Evolutionary conservation across 768 basidiomycete species (phyloP).

Genomic region (Auricularia auricula-judae): DNA sequence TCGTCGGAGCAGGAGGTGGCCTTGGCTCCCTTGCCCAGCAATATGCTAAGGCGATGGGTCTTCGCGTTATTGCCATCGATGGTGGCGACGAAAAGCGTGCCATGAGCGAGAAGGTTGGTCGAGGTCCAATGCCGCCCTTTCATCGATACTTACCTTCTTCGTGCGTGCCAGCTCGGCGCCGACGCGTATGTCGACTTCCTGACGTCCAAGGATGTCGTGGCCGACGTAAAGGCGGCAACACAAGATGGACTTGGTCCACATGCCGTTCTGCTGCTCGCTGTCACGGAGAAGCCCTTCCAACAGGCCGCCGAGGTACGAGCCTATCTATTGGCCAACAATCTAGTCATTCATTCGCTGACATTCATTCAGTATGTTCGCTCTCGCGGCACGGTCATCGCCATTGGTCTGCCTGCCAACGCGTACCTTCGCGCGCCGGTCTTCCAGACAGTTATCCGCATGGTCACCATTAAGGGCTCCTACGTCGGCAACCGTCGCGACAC

Average conservation of each 20-base stretch:
- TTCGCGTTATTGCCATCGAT: conserved; percentile 75
- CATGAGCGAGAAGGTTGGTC: conserved; percentile 26
- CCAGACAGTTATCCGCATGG: conserved; percentile 57
- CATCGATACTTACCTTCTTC: too few species aligned
- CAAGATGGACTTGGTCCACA: conserved; percentile 59
- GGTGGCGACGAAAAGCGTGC: conserved; percentile 63
- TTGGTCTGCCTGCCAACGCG: conserved; percentile 60
- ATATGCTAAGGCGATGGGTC: conserved; percentile 68
- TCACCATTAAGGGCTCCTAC: conserved; percentile 40
- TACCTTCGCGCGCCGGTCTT: conserved; percentile 53
- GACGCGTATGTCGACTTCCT: conserved; percentile 76
- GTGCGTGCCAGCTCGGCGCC: conserved; percentile 41
- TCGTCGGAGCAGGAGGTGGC: conserved; percentile 73
- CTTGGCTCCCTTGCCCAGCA: conserved; percentile 79
- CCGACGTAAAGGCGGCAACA: conserved; percentile 49
- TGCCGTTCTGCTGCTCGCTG: conserved; percentile 51
- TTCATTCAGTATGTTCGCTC: conserved; percentile 60
- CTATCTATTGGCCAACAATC: conserved; percentile 21
- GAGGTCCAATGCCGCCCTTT: too few species aligned
- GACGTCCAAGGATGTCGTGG: conserved; percentile 51
- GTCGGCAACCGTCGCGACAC: conserved; percentile 72
- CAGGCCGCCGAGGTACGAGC: conserved; percentile 9
- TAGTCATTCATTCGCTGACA: conserved; percentile 12
- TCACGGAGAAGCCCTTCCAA: conserved; percentile 24
- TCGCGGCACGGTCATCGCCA: conserved; percentile 64